phyloP scores from a whole-genome alignment of 768 basidiomycete genomes.

The Lepiota venenata region DNA sequence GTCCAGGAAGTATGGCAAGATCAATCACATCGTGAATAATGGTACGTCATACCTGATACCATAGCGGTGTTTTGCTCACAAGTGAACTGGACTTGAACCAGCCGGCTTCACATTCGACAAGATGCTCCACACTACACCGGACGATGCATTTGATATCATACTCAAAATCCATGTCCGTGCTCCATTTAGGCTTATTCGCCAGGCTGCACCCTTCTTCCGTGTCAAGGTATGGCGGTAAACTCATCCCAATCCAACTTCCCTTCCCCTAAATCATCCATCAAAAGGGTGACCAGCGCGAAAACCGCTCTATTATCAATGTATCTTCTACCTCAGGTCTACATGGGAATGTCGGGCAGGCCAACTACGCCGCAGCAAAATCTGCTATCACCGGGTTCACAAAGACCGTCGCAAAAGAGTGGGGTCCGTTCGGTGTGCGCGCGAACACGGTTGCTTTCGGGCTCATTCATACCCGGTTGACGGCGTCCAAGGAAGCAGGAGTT shows the following conservation, averaged over 20 bases:
- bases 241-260: not conserved
- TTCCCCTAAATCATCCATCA: not conserved
- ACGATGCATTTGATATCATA: constrained; percentile 80
- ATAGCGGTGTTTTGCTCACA: not conserved
- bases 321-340: constrained; percentile 82
- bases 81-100: constrained; percentile 18
- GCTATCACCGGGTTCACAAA: constrained; percentile 80
- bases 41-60: constrained; percentile 32
- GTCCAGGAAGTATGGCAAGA: constrained; percentile 71
- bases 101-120: constrained; percentile 82
- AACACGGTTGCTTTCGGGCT: constrained; percentile 80
- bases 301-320: constrained; percentile 77
- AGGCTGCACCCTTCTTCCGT: constrained; percentile 83
- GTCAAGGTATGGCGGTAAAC: constrained; percentile 46
- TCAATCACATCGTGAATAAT: constrained; percentile 87
- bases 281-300: constrained; percentile 55
- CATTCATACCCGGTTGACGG: constrained; percentile 79
- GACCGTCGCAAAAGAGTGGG: constrained; percentile 89
- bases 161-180: constrained; percentile 83
- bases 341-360: constrained; percentile 83
- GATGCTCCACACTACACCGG: constrained; percentile 85
- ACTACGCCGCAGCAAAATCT: constrained; percentile 78
- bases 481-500: constrained; percentile 73
- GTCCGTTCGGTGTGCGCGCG: constrained; percentile 74
- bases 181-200: constrained; percentile 80